Base-by-base conservation (phyloP, 495 filamentous ascomycete genomes). In the Evernia prunastri region DNA sequence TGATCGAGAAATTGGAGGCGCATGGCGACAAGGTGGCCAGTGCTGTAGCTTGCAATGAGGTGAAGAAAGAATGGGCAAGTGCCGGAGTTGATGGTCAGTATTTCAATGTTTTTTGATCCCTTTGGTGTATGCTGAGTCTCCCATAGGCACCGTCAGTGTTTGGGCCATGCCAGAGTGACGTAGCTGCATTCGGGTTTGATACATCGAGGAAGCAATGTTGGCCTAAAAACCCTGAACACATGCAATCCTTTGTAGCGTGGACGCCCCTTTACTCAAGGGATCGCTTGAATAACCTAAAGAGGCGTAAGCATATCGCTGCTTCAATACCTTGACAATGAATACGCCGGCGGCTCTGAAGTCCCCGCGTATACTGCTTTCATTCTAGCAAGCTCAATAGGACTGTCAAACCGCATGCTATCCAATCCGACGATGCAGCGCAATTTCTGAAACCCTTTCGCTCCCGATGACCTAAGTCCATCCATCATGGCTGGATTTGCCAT, bases 41-140 rank as follows among this genome's bases (percentile, higher is more conserved):
- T 63, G 76, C 78, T 72, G 82, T 95, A 59, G 86, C 89, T 20
- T 94, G 89, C 86, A 88, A 87, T 69, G 82, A 87, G 61, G 77
- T 77, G 40, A 86, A 85, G 12, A 86, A 82, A 63, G 84, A 86
- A 66, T 87, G 84, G 84, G 83, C 78, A 20, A 83, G 81, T 67
- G 84, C 80, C n/a, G 85, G 84, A 63, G 80, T 77, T 3, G 81
- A 87, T 77, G 84, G 82, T 81, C 73, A 70, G 77, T 56, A 23
- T 23, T 35, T 23, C n/a, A 13, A 4, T 4, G 40, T 3, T 35
- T 54, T 45, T 6, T 33, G 8, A n/a, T 20, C n/a, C 27, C 23
- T 42, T 1, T 29, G 29, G 15, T 17, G 35, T 33, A 29, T 54
- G 23, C 58, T 66, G 43, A 67, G 42, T 17, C n/a, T 37, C 39